Base-by-base conservation (phyloP, 1,284 basidiomycete genomes). In the Apiotrichum domesticum region DNA sequence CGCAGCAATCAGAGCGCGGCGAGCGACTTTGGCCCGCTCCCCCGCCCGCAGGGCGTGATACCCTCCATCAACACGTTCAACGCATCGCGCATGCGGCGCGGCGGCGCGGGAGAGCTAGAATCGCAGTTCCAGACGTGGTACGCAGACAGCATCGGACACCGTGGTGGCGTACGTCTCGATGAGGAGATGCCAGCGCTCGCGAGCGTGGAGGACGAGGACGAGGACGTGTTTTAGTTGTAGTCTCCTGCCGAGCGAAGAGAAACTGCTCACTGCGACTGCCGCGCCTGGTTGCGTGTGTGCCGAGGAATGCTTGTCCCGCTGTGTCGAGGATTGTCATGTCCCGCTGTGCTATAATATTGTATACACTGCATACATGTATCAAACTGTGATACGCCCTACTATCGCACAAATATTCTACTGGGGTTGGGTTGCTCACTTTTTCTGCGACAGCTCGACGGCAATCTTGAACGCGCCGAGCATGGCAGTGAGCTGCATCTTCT, bases 401-500 rank as follows among this genome's bases (percentile, higher is more conserved):
- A 13, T 37, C 35, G 14, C 40, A 29, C 37, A 9, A 7, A 32
- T 14, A 21, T 21, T 21, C 21, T 21, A 21, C 21, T 21, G 21
- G 21, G 21, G 21, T 21, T 21, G 72, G 82, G 58, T 78, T 77
- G 70, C 35, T 34, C n/a, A 44, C 56, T 61, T 61, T 65, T 72
- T 75, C 59, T 75, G 70, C 8, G 68, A 66, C 2, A 83, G 70
- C 66, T 96, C 90, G 4, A 97, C 88, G 0, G 91, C 85, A 53
- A 91, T 87, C 77, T 98, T 98, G 80, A 98, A 95, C 8, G 89
- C 88, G 2, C 89, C 94, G 2, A 98, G 78, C 59, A 99, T 76
- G 0, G 92, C 93, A 2, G 91, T 91, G 55, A 98, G 74, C 71
- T 98, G 96, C 56, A 99, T 85, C 65, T 93, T 97, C 74, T 99